phyloP scores from a whole-genome alignment of 768 basidiomycete genomes.

The Russula dissimulans region DNA sequence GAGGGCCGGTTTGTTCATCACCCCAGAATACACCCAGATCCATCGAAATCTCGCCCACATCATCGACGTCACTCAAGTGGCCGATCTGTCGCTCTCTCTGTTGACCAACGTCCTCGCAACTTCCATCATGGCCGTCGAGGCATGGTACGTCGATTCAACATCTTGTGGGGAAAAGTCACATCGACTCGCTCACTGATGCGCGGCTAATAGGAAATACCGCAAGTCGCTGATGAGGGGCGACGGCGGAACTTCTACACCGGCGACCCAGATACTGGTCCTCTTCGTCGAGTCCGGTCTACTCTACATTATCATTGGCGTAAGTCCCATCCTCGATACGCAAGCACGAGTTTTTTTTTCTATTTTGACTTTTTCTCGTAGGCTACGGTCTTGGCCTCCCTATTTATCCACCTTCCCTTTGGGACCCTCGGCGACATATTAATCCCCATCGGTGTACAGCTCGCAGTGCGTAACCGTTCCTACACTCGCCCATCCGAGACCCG shows the following conservation, averaged over 20 bases:
- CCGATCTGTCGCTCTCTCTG: neutral
- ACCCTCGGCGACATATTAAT: neutral
- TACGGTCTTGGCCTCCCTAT: neutral
- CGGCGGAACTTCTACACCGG: neutral
- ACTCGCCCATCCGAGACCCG: neutral
- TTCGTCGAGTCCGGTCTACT: constrained; percentile 4
- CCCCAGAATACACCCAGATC: neutral
- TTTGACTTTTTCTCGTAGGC: neutral
- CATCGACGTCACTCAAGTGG: constrained; percentile 1
- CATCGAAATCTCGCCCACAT: neutral
- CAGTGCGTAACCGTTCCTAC: neutral
- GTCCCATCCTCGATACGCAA: neutral
- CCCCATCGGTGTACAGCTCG: constrained; percentile 1
- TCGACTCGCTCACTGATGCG: neutral
- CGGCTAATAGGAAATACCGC: neutral
- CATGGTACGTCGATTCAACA: neutral
- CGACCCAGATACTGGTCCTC: neutral
- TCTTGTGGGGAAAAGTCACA: no score
- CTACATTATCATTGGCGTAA: constrained; percentile 2
- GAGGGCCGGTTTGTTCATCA: neutral
- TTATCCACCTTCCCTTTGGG: neutral
- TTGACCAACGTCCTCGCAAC: constrained; percentile 2
- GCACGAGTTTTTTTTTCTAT: no score
- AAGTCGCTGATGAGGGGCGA: neutral
- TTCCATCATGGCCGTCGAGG: neutral